phyloP scores from a whole-genome alignment of 1,139 yeast genomes.

The Torulaspora globosa region DNA sequence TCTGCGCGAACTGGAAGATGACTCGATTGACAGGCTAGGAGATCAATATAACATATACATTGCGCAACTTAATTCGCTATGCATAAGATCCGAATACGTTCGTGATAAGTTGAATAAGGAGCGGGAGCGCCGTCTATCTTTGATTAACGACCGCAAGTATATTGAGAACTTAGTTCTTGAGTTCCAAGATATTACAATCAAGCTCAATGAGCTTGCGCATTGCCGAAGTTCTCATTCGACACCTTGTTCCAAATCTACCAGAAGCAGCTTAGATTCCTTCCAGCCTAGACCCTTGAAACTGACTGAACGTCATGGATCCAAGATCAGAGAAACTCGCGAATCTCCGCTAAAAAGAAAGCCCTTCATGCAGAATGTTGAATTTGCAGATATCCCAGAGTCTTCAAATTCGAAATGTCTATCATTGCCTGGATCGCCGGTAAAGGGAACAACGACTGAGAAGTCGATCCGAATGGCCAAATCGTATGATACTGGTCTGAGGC shows the following conservation, averaged over 20 bases:
- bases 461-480: slow-evolving; percentile 29
- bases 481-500: slow-evolving; percentile 28
- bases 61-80: slow-evolving; percentile 31
- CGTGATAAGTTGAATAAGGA: slow-evolving; percentile 20
- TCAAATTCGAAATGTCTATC: slow-evolving; percentile 17
- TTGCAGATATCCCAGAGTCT: background rate
- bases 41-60: slow-evolving; percentile 24
- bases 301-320: slow-evolving; percentile 20
- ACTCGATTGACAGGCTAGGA: slow-evolving; percentile 12
- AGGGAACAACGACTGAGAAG: slow-evolving; percentile 10
- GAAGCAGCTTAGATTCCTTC: slow-evolving; percentile 25
- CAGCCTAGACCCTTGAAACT: slow-evolving; percentile 33
- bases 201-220: slow-evolving; percentile 26
- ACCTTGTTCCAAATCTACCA: slow-evolving; percentile 23
- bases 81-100: slow-evolving; percentile 27
- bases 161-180: slow-evolving; percentile 28
- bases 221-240: slow-evolving; percentile 13
- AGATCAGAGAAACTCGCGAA: slow-evolving; percentile 9
- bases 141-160: slow-evolving; percentile 13
- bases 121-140: slow-evolving; percentile 11
- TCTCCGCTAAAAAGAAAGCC: slow-evolving; percentile 14
- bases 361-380: slow-evolving; percentile 8
- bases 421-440: slow-evolving; percentile 22
- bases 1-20: slow-evolving; percentile 12
- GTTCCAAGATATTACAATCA: slow-evolving; percentile 27